Evolutionary conservation across 2,329 filamentous ascomycete genomes (phyloP), one percentile per base, ranked within the genome.

Genomic region (Colletotrichum lupini): DNA sequence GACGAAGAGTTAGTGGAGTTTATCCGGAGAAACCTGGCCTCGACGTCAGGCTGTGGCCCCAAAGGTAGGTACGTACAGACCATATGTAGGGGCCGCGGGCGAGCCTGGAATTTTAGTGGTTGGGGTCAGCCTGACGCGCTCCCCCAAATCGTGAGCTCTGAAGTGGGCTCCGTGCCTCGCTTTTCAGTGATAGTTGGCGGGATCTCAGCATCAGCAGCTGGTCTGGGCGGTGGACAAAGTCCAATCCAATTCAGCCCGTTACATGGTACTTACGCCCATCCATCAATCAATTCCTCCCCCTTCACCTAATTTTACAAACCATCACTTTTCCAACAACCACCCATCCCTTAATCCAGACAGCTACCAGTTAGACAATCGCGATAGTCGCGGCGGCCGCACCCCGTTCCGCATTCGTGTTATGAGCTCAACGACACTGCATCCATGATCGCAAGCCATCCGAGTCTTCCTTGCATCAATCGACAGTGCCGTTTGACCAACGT

Each of bases 81-180:
- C 37, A 42, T 6, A 19, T 6, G 37, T 19, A 49, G 42, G 42
- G 42, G 42, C 42, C 19, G 19, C 42, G 42, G 42, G 28, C 22
- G 26, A 32, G 42, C 26, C 26, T 30, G 26, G 26, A 32, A 62
- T 59, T 63, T 61, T 57, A 65, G 67, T 73, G 70, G 59, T 69
- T 9, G 70, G 67, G 32, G 60, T 59, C 30, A 65, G 70, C 70
- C 67, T 70, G 70, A 73, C 67, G 60, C 70, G 67, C 60, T 70
- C 46, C 69, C 70, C 70, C 58, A 69, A 73, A 73, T 73, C 70
- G 70, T 73, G 70, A 73, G 70, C 70, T 49, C 42, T 22, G 42
- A n/a, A 49, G 42, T 49, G 42, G 60, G 70, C 67, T 70, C 67
- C 62, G 60, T 60, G 67, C 63, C 52, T 65, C 62, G 61, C 67